These are phyloP conservation scores for Barnettozyma californica DNA, from an alignment of 805 yeast genomes.

Conservation along the genomic window DNA sequence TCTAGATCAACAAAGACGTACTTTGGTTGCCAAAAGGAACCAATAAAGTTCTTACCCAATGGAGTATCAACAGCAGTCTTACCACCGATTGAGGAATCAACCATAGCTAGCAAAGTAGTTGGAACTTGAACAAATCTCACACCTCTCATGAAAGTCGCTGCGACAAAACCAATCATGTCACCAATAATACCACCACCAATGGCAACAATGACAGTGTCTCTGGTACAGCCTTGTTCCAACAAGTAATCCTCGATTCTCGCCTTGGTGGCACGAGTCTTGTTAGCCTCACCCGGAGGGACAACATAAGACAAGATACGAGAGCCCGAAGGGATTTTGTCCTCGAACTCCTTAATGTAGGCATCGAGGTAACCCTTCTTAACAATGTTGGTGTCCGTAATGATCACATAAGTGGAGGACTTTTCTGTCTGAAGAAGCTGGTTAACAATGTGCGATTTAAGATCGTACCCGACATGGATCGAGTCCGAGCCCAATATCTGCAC, in stretches of 20 bases:
- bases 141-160: constrained; percentile 99
- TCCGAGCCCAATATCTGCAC: constrained; percentile 79
- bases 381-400: constrained; percentile 83
- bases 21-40: constrained; percentile 96
- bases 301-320: constrained; percentile 68
- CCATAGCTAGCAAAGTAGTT: constrained; percentile 92
- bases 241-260: constrained; percentile 90
- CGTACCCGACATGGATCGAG: constrained; percentile 85
- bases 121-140: constrained; percentile 92
- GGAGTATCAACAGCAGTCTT: constrained; percentile 98
- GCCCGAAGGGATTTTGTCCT: constrained; percentile 37
- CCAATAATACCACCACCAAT: constrained; percentile 99
- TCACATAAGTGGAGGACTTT: constrained; percentile 86
- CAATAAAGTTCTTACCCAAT: constrained; percentile 89
- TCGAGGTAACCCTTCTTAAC: constrained; percentile 57
- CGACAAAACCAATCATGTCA: constrained; percentile 97
- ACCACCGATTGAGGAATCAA: constrained; percentile 96
- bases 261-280: constrained; percentile 82
- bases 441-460: constrained; percentile 70
- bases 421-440: constrained; percentile 53
- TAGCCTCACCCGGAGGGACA: constrained; percentile 90
- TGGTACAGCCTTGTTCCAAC: constrained; percentile 78
- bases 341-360: constrained; percentile 40
- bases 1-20: constrained; percentile 83
- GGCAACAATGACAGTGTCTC: constrained; percentile 92